These are phyloP conservation scores for Podila epigama DNA, from an alignment of 192 early-diverging fungal genomes.

Conservation along the genomic window DNA sequence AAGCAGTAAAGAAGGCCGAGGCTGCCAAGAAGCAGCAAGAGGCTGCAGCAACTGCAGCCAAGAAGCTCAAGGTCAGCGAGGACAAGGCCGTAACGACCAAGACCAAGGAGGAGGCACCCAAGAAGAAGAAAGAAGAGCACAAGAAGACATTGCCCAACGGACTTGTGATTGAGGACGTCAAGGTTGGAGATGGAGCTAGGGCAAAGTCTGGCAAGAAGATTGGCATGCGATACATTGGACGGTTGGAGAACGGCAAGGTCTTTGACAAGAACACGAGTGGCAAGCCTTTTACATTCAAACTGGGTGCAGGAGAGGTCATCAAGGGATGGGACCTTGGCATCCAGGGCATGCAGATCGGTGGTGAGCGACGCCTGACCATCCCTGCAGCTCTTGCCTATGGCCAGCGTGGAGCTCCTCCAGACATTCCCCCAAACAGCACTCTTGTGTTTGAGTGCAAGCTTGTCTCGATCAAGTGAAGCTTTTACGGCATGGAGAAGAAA, in stretches of 20 bases:
- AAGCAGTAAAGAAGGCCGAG: conserved; percentile 2
- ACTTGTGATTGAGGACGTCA: conserved; percentile 82
- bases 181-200: conserved; percentile 50
- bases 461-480: conserved; percentile 15
- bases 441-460: conserved; percentile 82
- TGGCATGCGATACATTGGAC: conserved; percentile 46
- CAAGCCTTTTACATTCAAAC: conserved; percentile 81
- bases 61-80: conserved; percentile 23
- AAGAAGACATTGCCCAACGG: conserved; percentile 74
- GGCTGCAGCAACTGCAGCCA: neutral
- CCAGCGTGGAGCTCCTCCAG: conserved; percentile 72
- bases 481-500: neutral
- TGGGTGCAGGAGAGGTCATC: conserved; percentile 86
- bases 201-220: conserved; percentile 58
- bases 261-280: conserved; percentile 92
- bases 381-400: conserved; percentile 71
- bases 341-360: conserved; percentile 87
- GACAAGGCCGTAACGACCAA: conserved; percentile 28
- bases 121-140: conserved; percentile 45
- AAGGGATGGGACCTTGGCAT: conserved; percentile 91
- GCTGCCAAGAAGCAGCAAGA: conserved; percentile 38
- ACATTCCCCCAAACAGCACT: conserved; percentile 83
- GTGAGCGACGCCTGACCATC: conserved; percentile 85
- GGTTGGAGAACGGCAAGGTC: conserved; percentile 54
- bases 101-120: conserved; percentile 47